Percentiles rank a stretch among this genome's conserved stretches.
phyloP scores from a whole-genome alignment of 208 protist genomes.

The Crithidia sp. region DNA sequence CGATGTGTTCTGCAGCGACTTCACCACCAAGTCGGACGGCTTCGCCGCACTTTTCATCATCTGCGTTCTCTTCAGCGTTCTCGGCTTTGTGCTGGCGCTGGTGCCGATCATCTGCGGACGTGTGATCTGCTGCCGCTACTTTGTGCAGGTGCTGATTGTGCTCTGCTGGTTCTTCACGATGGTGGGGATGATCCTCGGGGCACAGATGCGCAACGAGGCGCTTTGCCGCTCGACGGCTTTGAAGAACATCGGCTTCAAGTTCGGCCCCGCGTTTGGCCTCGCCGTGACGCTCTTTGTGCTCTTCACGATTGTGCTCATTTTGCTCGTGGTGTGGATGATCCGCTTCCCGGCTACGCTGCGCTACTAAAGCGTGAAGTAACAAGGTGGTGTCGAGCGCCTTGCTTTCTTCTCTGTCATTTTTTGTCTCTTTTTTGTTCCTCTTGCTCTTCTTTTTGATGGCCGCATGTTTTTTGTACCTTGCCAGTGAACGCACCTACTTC shows the following conservation, averaged over 20 bases:
- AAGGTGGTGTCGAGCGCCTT: too few species aligned
- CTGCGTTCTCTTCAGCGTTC: constrained; percentile 7
- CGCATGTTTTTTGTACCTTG: not conserved
- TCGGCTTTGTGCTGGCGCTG: constrained; percentile 25
- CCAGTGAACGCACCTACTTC: too few species aligned
- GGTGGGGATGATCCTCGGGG: constrained; percentile 29
- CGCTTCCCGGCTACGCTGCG: constrained; percentile 17
- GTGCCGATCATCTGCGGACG: constrained; percentile 37
- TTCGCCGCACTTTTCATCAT: constrained; percentile 31
- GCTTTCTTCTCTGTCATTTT: not conserved
- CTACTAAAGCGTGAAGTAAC: constrained; percentile 8
- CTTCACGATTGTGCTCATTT: constrained; percentile 21
- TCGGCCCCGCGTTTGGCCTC: constrained; percentile 43
- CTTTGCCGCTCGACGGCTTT: constrained; percentile 36
- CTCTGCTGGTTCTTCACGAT: constrained; percentile 35
- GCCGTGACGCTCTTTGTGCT: constrained; percentile 41
- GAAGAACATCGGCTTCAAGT: constrained; percentile 41
- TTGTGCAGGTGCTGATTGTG: constrained; percentile 29
- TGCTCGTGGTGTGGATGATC: constrained; percentile 31
- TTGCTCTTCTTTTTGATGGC: not conserved
- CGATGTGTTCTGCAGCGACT: constrained; percentile 34
- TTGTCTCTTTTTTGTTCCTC: not conserved
- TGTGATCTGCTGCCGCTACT: constrained; percentile 34
- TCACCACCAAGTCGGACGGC: constrained; percentile 17
- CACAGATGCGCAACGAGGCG: constrained; percentile 18